Evolutionary conservation across 441 rosid species (phyloP), one percentile per base, ranked within the genome.

Genomic region (Bruguiera hainesii): DNA sequence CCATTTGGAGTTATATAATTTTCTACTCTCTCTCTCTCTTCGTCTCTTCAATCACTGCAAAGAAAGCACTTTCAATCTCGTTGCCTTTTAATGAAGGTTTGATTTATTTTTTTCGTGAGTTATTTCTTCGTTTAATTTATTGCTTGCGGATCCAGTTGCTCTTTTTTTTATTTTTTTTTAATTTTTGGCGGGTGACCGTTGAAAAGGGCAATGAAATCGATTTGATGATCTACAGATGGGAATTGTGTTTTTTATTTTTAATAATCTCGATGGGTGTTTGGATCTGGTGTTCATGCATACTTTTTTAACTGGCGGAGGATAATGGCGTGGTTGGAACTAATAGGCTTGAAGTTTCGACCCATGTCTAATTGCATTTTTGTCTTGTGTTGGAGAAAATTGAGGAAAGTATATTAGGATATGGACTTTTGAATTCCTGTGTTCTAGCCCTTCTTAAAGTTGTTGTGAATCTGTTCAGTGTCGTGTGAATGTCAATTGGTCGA

Each of bases 61-160:
- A 23, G 58, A 53, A 21, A 21, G 50, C 23, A 13, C 15, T 20
- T 51, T 29, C 23, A 5, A 26, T 57, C 60, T 31, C 5, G 31
- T 20, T 11, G 55, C 61, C 75, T 58, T 62, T 73, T 67, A 64
- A 69, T 62, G 60, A 68, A 83, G 87, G 90, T 87, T 73, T 35
- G 78, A 56, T 75, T 80, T 71, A 19, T 37, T 53, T 39, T 49
- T 26, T 33, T 33, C 1, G 37, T 7, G 7, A 33, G 37, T 33
- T 33, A 29, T 6, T 51, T 58, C 5, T 56, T 15, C 0, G 0
- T 55, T 26, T 28, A 15, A 66, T 33, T 46, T 20, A 25, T 20
- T 19, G 1, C 33, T 26, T 55, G 58, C 21, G 30, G 58, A 20
- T 55, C 28, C 28, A 10, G 58, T 4, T 9, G 29, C 16, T 20